Base-by-base conservation (phyloP, 106 monocot genomes). In the Platanthera zijinensis region DNA sequence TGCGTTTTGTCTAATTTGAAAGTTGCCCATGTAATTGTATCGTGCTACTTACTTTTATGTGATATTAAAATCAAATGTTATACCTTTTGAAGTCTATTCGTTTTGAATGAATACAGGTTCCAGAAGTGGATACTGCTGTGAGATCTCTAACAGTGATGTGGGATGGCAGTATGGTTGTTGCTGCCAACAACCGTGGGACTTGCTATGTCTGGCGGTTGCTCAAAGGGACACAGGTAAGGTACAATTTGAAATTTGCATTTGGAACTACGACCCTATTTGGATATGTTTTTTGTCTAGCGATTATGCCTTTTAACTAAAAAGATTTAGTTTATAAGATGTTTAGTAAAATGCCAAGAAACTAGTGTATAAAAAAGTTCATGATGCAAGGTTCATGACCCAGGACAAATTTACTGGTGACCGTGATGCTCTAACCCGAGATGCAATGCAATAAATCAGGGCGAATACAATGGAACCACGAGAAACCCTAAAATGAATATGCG, bases 151-250 rank as follows among this genome's bases (percentile, higher is more conserved):
- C 99, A 66, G 89, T 99, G 17, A 94, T 99, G 99, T 99, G 99
- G 99, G 99, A 99, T 85, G 99, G 94, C 6, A 92, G 92, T 82
- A 85, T 99, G 82, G 94, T 99, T 69, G 99, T 99, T 78, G 99
- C 99, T 84, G 99, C 99, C 70, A 99, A 99, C 82, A 94, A 99
- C 77, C 83, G 52, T 72, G 99, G 94, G 32, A 99, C 90, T 79
- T 99, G 99, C 83, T 99, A 94, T 84, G 92, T 99, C 6, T 94
- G 99, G 99, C 85, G 99, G 3, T 77, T 99, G 81, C 85, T 92
- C 10, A 88, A 85, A 63, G 94, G 94, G 76, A 88, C 89, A 64
- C 99, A 99, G 94, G 92, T 90, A 74, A 48, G 11, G 72, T 14
- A 30, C 13, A 46, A n/a, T 46, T 48, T 6, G 48, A 70, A 39